Conservation (phyloP, 2,329 filamentous ascomycete species). For the Diaporthe vaccinii region DNA sequence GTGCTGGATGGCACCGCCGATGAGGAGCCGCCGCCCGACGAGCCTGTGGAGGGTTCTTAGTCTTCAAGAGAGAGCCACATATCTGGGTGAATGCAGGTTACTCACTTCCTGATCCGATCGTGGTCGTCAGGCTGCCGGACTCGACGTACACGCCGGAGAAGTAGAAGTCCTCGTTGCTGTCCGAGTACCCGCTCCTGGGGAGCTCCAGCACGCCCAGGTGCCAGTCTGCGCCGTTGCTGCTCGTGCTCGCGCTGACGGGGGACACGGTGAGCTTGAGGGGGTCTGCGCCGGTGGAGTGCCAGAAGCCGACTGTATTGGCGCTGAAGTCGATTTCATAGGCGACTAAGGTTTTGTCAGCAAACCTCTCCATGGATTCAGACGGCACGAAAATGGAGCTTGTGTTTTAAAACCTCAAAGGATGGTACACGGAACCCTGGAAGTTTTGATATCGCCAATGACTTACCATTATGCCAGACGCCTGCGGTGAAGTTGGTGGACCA, state of each 20-base stretch:
- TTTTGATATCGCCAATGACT: conserved; percentile 53
- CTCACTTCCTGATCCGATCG: conserved; percentile 33
- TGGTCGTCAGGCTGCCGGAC: conserved; percentile 56
- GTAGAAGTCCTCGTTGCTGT: conserved; percentile 75
- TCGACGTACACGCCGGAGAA: conserved; percentile 81
- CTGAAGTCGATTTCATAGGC: conserved; percentile 65
- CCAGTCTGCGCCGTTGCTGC: conserved; percentile 79
- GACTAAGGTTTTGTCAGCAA: background rate
- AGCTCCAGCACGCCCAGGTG: conserved; percentile 79
- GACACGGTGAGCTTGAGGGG: conserved; percentile 70
- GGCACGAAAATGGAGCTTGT: background rate
- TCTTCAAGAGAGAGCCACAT: background rate
- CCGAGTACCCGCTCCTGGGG: conserved; percentile 67
- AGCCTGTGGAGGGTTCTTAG: conserved; percentile 9
- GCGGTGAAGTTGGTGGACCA: conserved; percentile 74
- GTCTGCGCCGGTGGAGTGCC: conserved; percentile 75
- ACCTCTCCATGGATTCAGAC: background rate
- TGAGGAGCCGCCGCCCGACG: conserved; percentile 28
- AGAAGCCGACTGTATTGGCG: conserved; percentile 73
- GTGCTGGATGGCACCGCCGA: conserved; percentile 24
- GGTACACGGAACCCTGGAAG: conserved; percentile 69
- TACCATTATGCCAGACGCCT: conserved; percentile 77
- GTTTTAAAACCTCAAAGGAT: background rate
- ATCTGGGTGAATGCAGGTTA: background rate
- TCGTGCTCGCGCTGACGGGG: conserved; percentile 69